Evolutionary conservation across 2,329 filamentous ascomycete genomes (phyloP).

Genomic region (Stemphylium vesicarium): DNA sequence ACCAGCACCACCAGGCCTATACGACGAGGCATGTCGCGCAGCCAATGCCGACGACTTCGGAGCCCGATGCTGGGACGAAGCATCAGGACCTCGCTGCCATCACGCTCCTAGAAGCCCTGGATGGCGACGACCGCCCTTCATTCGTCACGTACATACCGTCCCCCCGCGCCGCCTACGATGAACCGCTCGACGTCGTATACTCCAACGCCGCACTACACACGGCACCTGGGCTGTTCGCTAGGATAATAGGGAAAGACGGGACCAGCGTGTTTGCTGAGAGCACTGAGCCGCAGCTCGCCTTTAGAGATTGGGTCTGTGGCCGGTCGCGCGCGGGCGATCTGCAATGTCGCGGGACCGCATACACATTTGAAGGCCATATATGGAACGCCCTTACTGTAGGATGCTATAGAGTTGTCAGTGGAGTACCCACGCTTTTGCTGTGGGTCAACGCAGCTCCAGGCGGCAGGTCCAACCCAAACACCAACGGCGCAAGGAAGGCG

Average conservation of each 20-base stretch:
- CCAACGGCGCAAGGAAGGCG: slow-evolving; percentile 43
- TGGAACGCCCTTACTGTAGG: slow-evolving; percentile 36
- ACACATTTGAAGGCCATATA: slow-evolving; percentile 33
- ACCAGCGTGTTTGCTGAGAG: slow-evolving; percentile 22
- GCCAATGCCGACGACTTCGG: slow-evolving; percentile 3
- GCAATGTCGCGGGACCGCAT: slow-evolving; percentile 19
- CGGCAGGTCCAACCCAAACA: slow-evolving; percentile 1
- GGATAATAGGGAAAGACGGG: slow-evolving; percentile 25
- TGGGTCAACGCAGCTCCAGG: slow-evolving; percentile 13
- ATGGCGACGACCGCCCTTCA: slow-evolving; percentile 32
- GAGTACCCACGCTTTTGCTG: slow-evolving; percentile 20
- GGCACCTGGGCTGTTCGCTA: slow-evolving; percentile 21
- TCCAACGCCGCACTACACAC: slow-evolving; percentile 33
- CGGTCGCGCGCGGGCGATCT: slow-evolving; percentile 16
- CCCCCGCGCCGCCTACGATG: slow-evolving; percentile 4
- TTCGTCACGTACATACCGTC: slow-evolving; percentile 28
- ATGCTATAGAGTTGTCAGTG: slow-evolving; percentile 40
- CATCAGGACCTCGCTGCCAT: slow-evolving; percentile 16
- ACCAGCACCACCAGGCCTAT: neutral
- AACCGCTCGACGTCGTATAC: slow-evolving; percentile 29
- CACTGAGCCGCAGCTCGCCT: slow-evolving; percentile 26
- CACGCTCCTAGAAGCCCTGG: slow-evolving; percentile 29
- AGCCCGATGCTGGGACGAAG: slow-evolving; percentile 9
- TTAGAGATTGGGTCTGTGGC: slow-evolving; percentile 36
- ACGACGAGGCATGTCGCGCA: neutral